A percentile compares a stretch with the other conserved stretches of the same genome.
Evolutionary conservation across 352 stramenopile species (phyloP).

Genomic region (Phytophthora tubulina): DNA sequence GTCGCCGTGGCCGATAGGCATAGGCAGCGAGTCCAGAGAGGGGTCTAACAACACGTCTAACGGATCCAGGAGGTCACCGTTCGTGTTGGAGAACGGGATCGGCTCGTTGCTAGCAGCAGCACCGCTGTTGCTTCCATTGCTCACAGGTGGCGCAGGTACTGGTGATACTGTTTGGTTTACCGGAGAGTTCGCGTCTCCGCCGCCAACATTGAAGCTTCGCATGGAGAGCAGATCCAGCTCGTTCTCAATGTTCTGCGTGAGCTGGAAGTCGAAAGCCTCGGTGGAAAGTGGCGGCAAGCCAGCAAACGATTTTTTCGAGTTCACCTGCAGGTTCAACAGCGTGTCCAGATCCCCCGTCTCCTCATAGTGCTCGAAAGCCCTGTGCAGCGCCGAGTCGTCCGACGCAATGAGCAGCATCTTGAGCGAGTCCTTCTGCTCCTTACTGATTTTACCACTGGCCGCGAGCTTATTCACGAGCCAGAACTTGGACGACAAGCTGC

Average conservation of each 20-base stretch:
- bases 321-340: constrained; percentile 72
- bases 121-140: constrained; percentile 16
- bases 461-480: constrained; percentile 89
- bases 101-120: constrained; percentile 40
- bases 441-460: constrained; percentile 81
- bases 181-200: constrained; percentile 24
- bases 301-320: constrained; percentile 70
- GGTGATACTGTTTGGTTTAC: constrained; percentile 26
- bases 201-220: constrained; percentile 56
- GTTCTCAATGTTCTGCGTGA: constrained; percentile 86
- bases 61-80: constrained; percentile 53
- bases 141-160: constrained; percentile 14
- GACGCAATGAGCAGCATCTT: constrained; percentile 85
- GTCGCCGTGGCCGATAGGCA: constrained; percentile 75
- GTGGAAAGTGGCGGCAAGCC: constrained; percentile 69
- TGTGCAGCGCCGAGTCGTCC: constrained; percentile 75
- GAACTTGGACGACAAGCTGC: constrained; percentile 87
- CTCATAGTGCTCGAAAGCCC: constrained; percentile 83
- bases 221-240: constrained; percentile 83
- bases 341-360: constrained; percentile 82
- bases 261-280: constrained; percentile 75
- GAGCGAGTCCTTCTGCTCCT: constrained; percentile 84
- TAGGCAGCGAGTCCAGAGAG: constrained; percentile 63
- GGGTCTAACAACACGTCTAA: constrained; percentile 66
- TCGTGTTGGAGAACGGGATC: constrained; percentile 52